A percentile compares a stretch with the other conserved stretches of the same genome.
Conservation (phyloP, 352 stramenopile genomes). For the Phytophthora capsici region DNA sequence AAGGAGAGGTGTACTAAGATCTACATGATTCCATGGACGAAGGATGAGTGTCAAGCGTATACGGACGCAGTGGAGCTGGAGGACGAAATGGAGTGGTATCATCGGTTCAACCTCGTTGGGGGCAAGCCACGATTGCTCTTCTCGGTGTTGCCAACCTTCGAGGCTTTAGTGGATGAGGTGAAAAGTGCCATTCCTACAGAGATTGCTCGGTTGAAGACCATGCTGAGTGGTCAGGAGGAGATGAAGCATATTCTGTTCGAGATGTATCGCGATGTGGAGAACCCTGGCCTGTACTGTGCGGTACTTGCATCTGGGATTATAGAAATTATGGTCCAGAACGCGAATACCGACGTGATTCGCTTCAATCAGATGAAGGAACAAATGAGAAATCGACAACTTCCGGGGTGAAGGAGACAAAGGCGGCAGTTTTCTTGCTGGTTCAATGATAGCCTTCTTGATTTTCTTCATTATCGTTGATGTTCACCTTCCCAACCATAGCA, state of each 20-base stretch:
- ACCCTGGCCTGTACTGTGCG: no score
- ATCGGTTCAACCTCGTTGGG: constrained; percentile 32
- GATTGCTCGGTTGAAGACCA: constrained; percentile 3
- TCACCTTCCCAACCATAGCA: no score
- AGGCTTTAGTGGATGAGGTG: constrained; percentile 15
- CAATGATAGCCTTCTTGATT: no score
- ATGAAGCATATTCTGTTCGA: constrained; percentile 21
- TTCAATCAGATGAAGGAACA: no score
- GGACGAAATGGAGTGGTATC: constrained; percentile 28
- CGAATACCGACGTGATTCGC: no score
- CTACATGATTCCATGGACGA: constrained; percentile 42
- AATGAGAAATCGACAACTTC: no score
- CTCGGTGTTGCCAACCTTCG: background rate
- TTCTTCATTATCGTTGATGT: no score
- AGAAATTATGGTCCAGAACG: no score
- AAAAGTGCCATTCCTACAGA: background rate
- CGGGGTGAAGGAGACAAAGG: no score
- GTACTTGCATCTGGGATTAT: no score
- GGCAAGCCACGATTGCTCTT: constrained; percentile 36
- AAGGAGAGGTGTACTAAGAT: constrained; percentile 33
- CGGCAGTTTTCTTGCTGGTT: no score
- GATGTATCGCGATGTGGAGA: background rate
- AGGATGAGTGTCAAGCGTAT: constrained; percentile 26
- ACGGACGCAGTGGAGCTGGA: constrained; percentile 15
- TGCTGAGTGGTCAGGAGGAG: background rate